Evolutionary conservation across 345 rosid genomes (phyloP).

Genomic region (Heritiera littoralis): DNA sequence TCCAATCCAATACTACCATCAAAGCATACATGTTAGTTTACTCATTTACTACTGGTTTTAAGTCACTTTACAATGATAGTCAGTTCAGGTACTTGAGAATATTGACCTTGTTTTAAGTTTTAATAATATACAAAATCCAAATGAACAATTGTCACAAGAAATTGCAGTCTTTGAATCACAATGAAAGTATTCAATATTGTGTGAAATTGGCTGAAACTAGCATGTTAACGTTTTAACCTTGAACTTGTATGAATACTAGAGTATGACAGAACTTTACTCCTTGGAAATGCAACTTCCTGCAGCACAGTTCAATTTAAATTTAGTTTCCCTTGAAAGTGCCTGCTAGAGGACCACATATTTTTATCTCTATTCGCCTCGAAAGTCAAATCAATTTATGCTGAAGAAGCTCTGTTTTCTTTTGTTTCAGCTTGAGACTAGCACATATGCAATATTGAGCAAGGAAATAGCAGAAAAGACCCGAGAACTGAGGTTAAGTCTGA

Average conservation of each 20-base stretch:
- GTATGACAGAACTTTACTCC: background rate
- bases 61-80: background rate
- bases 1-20: background rate
- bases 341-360: background rate
- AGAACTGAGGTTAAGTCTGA: constrained; percentile 42
- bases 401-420: background rate
- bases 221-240: background rate
- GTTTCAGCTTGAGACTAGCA: constrained; percentile 32
- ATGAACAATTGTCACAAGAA: background rate
- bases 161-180: background rate
- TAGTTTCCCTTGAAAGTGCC: background rate
- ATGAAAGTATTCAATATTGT: background rate
- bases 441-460: constrained; percentile 27
- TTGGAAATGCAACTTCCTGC: background rate
- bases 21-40: background rate
- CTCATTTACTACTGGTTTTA: background rate
- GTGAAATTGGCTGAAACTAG: background rate
- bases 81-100: background rate
- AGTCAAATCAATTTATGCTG: background rate
- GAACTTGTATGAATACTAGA: constrained; percentile 3
- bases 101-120: background rate
- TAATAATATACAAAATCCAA: background rate
- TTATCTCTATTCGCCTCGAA: background rate
- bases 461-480: constrained; percentile 39
- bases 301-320: background rate